A percentile compares a stretch with the other conserved stretches of the same genome.
phyloP scores from a whole-genome alignment of 176 grass and related monocot species.

The bread wheat (Triticum aestivum) region DNA sequence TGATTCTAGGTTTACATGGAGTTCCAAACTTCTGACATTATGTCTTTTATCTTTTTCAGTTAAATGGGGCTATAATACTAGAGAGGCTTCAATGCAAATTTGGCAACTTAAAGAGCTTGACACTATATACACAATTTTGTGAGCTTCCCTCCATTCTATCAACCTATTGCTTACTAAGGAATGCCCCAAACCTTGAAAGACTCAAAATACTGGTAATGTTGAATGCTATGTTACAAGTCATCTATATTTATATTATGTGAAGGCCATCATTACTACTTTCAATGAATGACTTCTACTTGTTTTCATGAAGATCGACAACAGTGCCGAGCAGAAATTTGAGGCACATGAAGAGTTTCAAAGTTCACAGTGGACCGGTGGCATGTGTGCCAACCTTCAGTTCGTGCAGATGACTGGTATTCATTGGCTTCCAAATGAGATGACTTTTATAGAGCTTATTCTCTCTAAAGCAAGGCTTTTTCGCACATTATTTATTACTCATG shows the following conservation, averaged over 20 bases:
- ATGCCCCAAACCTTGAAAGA: constrained; percentile 16
- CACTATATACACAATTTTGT: constrained; percentile 18
- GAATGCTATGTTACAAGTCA: neutral
- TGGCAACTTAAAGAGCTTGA: constrained; percentile 14
- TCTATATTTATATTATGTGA: neutral
- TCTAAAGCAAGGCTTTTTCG: constrained; percentile 22
- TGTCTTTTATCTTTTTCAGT: neutral
- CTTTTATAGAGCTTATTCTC: constrained; percentile 38
- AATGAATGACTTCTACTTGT: neutral
- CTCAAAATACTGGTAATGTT: constrained; percentile 23
- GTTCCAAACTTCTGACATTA: neutral
- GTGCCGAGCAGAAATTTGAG: neutral
- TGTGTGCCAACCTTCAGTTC: constrained; percentile 31
- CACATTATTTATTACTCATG: neutral
- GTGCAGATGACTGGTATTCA: constrained; percentile 2
- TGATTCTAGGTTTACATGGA: neutral
- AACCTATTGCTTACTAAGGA: constrained; percentile 23
- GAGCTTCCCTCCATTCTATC: constrained; percentile 15
- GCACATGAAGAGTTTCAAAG: constrained; percentile 14
- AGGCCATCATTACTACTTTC: neutral
- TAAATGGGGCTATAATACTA: constrained; percentile 2
- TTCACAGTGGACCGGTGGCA: constrained; percentile 35
- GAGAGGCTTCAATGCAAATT: constrained; percentile 23
- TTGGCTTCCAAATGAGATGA: constrained; percentile 31
- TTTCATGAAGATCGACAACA: neutral